Conservation (phyloP, 2,329 filamentous ascomycete genomes). For the Claviceps digitariae region DNA sequence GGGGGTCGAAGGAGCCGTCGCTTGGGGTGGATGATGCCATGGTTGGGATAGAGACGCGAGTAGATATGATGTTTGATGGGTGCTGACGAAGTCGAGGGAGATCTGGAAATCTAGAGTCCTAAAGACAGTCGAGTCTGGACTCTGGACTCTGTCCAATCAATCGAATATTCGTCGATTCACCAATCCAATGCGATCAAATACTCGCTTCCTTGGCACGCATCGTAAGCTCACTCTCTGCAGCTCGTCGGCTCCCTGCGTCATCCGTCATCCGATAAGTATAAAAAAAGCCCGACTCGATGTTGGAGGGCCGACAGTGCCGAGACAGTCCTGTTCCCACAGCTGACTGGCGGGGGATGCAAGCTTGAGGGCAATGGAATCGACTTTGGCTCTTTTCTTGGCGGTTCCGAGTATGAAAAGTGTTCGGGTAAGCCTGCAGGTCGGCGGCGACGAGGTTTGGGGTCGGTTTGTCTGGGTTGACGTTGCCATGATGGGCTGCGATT, state of each 20-base stretch:
- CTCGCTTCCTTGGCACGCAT: neutral
- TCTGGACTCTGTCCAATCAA: neutral
- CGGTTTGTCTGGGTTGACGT: slow-evolving; percentile 2
- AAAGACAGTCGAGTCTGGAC: too few species aligned
- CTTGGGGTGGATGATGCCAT: slow-evolving; percentile 16
- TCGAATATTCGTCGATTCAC: too few species aligned
- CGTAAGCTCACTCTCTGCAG: neutral
- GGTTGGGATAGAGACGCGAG: too few species aligned
- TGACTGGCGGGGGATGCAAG: neutral
- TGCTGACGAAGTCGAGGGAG: too few species aligned
- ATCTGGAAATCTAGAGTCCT: too few species aligned
- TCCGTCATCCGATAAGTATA: neutral
- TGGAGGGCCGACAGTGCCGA: neutral
- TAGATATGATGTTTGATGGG: too few species aligned
- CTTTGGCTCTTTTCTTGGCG: too few species aligned
- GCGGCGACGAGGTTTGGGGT: neutral
- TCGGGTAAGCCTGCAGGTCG: neutral
- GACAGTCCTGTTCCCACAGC: neutral
- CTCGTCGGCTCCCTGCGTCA: neutral
- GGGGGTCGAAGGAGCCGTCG: slow-evolving; percentile 8
- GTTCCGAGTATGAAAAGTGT: neutral
- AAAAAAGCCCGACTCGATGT: neutral
- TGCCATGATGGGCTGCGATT: neutral
- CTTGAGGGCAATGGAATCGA: neutral
- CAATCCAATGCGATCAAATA: neutral